Conservation (phyloP, 805 yeast genomes). For the Ogataea trehalophila region DNA sequence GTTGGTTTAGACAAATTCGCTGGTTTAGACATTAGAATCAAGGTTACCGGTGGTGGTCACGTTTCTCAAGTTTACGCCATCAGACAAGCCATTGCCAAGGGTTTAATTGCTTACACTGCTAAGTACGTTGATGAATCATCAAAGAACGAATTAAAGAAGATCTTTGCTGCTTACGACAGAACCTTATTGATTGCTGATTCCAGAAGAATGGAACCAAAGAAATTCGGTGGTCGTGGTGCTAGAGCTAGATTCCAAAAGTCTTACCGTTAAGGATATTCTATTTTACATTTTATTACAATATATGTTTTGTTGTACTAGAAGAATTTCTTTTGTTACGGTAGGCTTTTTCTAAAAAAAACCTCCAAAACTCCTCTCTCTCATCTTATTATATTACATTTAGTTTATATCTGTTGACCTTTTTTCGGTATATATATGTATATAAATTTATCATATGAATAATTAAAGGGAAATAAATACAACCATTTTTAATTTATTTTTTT, state of each 20-base stretch:
- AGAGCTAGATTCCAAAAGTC: slow-evolving; percentile 99
- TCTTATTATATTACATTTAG: too few relatives aligned
- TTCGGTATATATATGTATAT: background rate
- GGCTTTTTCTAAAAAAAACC: background rate
- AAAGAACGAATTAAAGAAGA: slow-evolving; percentile 98
- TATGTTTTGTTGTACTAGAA: background rate
- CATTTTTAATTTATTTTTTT: too few relatives aligned
- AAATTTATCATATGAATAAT: background rate
- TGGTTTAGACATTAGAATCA: slow-evolving; percentile 96
- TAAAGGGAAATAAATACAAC: background rate
- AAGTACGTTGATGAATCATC: slow-evolving; percentile 99
- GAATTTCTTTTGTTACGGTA: background rate
- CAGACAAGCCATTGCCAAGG: slow-evolving; percentile 99
- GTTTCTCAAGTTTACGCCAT: slow-evolving; percentile 99
- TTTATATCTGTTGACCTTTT: background rate
- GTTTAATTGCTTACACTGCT: slow-evolving; percentile 99
- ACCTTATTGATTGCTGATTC: slow-evolving; percentile 98
- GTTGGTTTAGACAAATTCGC: slow-evolving; percentile 99
- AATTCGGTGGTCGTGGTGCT: slow-evolving; percentile 99
- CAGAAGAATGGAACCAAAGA: slow-evolving; percentile 99
- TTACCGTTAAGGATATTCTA: slow-evolving; percentile 74
- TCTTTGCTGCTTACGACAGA: slow-evolving; percentile 97
- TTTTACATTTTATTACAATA: background rate
- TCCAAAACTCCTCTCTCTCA: too few relatives aligned
- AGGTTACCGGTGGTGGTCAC: slow-evolving; percentile 99